These are phyloP conservation scores for Sequoia sempervirens DNA, from an alignment of 75 land plant genomes.

Conservation along the genomic window DNA sequence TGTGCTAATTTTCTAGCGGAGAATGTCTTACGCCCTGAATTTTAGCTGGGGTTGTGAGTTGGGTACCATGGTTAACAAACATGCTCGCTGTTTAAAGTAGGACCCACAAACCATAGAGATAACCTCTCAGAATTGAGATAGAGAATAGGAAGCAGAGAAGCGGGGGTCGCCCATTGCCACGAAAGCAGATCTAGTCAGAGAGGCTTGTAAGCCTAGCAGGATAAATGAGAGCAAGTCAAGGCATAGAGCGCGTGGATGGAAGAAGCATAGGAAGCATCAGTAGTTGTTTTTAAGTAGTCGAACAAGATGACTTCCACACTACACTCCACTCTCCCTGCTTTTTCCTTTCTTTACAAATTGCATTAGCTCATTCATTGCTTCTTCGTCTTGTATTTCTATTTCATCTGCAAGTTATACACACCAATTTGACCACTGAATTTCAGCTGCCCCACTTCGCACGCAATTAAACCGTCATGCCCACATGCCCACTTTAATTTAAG, in stretches of 20 bases:
- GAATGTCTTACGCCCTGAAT: background rate
- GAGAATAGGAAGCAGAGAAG: too few relatives aligned
- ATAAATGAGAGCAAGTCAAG: constrained; percentile 5
- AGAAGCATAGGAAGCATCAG: constrained; percentile 10
- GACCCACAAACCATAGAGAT: background rate
- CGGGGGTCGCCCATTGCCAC: background rate
- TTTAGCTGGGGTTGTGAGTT: too few relatives aligned
- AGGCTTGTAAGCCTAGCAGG: background rate
- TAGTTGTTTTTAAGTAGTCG: background rate
- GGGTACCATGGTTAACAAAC: background rate
- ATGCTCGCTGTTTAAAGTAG: background rate
- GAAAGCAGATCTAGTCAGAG: background rate
- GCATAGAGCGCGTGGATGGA: constrained; percentile 5
- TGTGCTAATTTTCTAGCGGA: background rate
- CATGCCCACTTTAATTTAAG: background rate
- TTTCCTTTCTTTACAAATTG: background rate
- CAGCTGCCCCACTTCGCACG: constrained; percentile 4
- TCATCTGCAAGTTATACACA: constrained; percentile 3
- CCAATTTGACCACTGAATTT: constrained; percentile 5
- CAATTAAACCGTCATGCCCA: constrained; percentile 5
- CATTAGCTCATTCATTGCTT: background rate
- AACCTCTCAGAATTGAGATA: too few relatives aligned
- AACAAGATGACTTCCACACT: constrained; percentile 11
- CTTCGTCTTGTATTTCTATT: background rate
- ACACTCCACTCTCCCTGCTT: background rate